phyloP scores from a whole-genome alignment of 2,329 filamentous ascomycete species.

The Emydomyces testavorans region DNA sequence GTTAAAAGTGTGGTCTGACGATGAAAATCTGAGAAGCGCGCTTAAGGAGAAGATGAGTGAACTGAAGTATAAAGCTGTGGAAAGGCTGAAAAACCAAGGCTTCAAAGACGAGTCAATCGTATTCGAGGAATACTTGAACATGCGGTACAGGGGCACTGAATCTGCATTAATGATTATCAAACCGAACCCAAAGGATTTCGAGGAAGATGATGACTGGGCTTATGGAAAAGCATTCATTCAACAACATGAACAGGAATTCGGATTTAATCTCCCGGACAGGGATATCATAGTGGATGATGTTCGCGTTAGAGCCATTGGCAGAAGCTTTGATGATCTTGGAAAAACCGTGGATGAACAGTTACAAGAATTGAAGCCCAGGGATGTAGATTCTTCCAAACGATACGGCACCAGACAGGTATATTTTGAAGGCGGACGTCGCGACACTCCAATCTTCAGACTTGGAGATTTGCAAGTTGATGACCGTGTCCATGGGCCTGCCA shows the following conservation, averaged over 20 bases:
- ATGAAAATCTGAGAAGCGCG: slow-evolving; percentile 47
- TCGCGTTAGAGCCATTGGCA: slow-evolving; percentile 75
- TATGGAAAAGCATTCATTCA: slow-evolving; percentile 75
- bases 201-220: slow-evolving; percentile 58
- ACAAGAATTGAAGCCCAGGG: slow-evolving; percentile 52
- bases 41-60: slow-evolving; percentile 65
- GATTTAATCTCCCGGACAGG: slow-evolving; percentile 72
- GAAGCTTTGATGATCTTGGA: slow-evolving; percentile 67
- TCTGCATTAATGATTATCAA: slow-evolving; percentile 82
- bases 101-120: slow-evolving; percentile 63
- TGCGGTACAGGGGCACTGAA: slow-evolving; percentile 83
- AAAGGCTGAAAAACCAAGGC: slow-evolving; percentile 61
- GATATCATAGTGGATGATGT: slow-evolving; percentile 89
- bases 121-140: slow-evolving; percentile 88
- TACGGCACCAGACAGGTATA: slow-evolving; percentile 63
- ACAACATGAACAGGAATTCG: slow-evolving; percentile 86
- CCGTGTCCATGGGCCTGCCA: slow-evolving; percentile 64
- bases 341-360: slow-evolving; percentile 79
- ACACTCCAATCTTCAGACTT: slow-evolving; percentile 75
- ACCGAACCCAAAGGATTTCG: slow-evolving; percentile 51
- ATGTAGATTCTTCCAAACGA: slow-evolving; percentile 49
- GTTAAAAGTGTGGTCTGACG: slow-evolving; percentile 49
- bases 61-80: slow-evolving; percentile 62
- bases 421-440: slow-evolving; percentile 66
- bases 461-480: slow-evolving; percentile 62